phyloP scores from a whole-genome alignment of 805 yeast genomes.

The Myxozyma sirexii region DNA sequence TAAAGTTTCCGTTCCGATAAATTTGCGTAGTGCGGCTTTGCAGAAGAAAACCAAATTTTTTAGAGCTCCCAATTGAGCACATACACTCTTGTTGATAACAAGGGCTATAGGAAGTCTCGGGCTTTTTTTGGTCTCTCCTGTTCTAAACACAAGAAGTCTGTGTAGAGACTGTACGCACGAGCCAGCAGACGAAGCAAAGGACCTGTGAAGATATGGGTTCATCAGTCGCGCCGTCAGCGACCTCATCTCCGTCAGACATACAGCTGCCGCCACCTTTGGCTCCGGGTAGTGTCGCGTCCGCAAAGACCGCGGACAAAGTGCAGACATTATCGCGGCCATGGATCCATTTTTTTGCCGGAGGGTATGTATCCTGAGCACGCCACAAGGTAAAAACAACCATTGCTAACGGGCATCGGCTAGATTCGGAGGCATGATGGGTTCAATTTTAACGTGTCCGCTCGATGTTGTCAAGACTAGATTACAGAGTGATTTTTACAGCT shows the following conservation, averaged over 20 bases:
- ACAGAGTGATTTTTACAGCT: conserved; percentile 77
- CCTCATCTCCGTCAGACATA: neutral
- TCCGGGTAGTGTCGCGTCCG: conserved; percentile 6
- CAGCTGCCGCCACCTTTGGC: conserved; percentile 12
- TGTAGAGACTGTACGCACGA: no score
- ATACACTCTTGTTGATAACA: neutral
- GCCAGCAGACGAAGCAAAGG: no score
- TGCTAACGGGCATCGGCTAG: no score
- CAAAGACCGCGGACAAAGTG: conserved; percentile 15
- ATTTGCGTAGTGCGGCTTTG: neutral
- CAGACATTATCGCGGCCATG: conserved; percentile 46
- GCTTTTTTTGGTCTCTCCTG: no score
- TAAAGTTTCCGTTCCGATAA: neutral
- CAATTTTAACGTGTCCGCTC: conserved; percentile 88
- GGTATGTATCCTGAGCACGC: conserved; percentile 31
- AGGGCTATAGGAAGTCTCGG: neutral
- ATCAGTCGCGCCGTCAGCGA: neutral
- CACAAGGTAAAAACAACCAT: no score
- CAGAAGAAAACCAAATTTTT: neutral
- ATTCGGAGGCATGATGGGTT: conserved; percentile 97
- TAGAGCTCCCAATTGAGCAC: neutral
- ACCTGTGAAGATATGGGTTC: neutral
- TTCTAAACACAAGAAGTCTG: no score
- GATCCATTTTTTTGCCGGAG: conserved; percentile 52
- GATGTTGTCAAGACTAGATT: conserved; percentile 93